Evolutionary conservation across 2,329 filamentous ascomycete species (phyloP).

Genomic region (Pestalotiopsis sp.): DNA sequence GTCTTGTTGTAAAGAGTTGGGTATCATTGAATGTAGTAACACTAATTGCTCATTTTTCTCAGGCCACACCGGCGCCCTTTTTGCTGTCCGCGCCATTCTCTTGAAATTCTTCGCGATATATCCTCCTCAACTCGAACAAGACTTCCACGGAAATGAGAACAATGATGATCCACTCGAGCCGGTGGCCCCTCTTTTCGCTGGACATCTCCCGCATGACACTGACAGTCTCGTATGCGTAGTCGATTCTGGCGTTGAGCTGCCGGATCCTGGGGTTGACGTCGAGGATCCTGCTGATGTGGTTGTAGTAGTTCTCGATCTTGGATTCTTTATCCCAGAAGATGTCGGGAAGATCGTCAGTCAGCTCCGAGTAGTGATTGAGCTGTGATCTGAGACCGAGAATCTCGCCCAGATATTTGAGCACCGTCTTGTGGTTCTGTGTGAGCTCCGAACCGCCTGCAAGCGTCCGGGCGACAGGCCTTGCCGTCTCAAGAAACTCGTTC

Average conservation of each 20-base stretch:
- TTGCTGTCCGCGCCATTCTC: background rate
- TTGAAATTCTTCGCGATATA: slow-evolving; percentile 11
- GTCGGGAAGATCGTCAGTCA: slow-evolving; percentile 93
- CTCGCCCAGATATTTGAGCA: slow-evolving; percentile 92
- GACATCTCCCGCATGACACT: slow-evolving; percentile 84
- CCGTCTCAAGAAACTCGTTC: slow-evolving; percentile 83
- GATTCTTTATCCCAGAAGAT: slow-evolving; percentile 98
- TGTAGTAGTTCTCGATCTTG: slow-evolving; percentile 91
- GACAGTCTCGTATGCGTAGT: slow-evolving; percentile 95
- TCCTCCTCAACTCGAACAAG: slow-evolving; percentile 69
- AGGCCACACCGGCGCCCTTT: background rate
- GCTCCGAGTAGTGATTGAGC: slow-evolving; percentile 93
- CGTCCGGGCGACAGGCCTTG: slow-evolving; percentile 77
- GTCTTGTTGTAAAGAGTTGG: background rate
- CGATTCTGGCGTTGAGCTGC: slow-evolving; percentile 94
- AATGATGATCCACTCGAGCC: slow-evolving; percentile 96
- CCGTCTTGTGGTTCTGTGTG: slow-evolving; percentile 73
- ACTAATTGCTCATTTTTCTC: background rate
- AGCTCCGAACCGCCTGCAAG: slow-evolving; percentile 63
- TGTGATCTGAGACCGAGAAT: slow-evolving; percentile 87
- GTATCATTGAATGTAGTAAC: slow-evolving; percentile 6
- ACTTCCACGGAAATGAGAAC: slow-evolving; percentile 91
- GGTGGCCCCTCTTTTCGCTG: slow-evolving; percentile 85
- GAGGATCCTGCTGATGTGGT: slow-evolving; percentile 85
- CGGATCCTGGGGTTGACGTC: slow-evolving; percentile 92